Conservation (phyloP, 495 filamentous ascomycete genomes). For the Penicillium simplicissimum region DNA sequence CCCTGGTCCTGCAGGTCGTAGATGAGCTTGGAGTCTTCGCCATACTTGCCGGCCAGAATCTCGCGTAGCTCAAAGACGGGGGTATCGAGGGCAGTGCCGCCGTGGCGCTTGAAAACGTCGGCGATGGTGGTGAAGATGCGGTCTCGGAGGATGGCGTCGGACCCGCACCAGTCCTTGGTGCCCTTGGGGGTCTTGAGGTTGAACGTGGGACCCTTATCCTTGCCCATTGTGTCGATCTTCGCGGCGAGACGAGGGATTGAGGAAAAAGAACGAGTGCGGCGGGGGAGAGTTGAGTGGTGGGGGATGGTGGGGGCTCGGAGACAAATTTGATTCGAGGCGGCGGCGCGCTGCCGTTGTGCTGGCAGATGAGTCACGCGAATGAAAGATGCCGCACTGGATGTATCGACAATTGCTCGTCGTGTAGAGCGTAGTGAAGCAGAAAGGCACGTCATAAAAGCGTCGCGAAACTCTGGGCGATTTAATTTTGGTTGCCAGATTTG, state of each 20-base stretch:
- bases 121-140: constrained; percentile 82
- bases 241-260: constrained; percentile 25
- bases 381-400: constrained; percentile 5
- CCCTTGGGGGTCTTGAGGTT: constrained; percentile 54
- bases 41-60: constrained; percentile 86
- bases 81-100: constrained; percentile 82
- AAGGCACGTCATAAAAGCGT: constrained; percentile 31
- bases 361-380: constrained; percentile 22
- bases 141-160: constrained; percentile 49
- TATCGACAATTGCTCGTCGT: constrained; percentile 31
- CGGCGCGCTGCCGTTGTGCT: constrained; percentile 24
- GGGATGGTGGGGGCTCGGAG: constrained; percentile 42
- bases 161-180: constrained; percentile 46
- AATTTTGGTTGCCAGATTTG: constrained; percentile 13
- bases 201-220: constrained; percentile 38
- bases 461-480: constrained; percentile 18
- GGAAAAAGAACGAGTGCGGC: constrained; percentile 34
- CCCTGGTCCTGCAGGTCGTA: constrained; percentile 87
- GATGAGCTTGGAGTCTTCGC: constrained; percentile 88
- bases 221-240: constrained; percentile 32
- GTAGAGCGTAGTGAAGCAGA: constrained; percentile 22
- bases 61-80: constrained; percentile 78
- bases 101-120: constrained; percentile 86
- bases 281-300: constrained; percentile 35
- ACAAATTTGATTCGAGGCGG: constrained; percentile 35